Evolutionary conservation across 371 early-diverging fungal species (phyloP), one percentile per base, ranked within the genome.

Genomic region (Pancytospora philotis): DNA sequence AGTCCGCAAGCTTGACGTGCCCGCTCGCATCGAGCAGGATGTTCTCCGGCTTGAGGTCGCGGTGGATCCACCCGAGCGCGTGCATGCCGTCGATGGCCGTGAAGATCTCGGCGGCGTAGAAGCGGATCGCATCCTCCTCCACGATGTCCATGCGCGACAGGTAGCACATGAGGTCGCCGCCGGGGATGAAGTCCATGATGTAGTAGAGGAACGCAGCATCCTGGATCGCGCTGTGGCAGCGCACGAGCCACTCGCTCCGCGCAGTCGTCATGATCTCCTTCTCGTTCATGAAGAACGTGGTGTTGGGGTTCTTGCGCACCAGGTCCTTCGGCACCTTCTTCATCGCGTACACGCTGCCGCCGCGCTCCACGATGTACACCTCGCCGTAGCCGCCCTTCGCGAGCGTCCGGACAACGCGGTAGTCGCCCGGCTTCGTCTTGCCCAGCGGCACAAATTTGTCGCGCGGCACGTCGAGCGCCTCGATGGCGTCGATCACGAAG

Each of bases 371-470:
- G 3, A 72, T 25, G 51, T 68, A 71, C 69, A 88, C 93, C 77
- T 85, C 88, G 39, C 91, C 92, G 76, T 89, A 90, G 39, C 89
- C 90, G 0, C 95, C 93, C 53, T 87, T 86, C 1, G 90, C 91
- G 19, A 94, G 82, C 6, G 86, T 87, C 72, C 87, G 85, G 28
- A 92, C 78, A 34, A 87, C 81, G 74, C 88, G 87, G 84, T 89
- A 94, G 79, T 92, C 91, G 22, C 25, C 19, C 10, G 67, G 62
- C 35, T 71, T 71, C 3, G 71, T 71, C 59, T 75, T 75, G 30
- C 22, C 52, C n/a, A 65, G 32, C 34, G 60, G 19, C 10, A 75
- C 28, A 2, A 64, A 31, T 28, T 4, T 3, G 28, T 4, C 27
- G 2, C n/a, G 10, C 2, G 51, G 37, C 31, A 22, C 41, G 4